Evolutionary conservation across 192 early-diverging fungal genomes (phyloP).

Genomic region (Linnemannia hyalina): DNA sequence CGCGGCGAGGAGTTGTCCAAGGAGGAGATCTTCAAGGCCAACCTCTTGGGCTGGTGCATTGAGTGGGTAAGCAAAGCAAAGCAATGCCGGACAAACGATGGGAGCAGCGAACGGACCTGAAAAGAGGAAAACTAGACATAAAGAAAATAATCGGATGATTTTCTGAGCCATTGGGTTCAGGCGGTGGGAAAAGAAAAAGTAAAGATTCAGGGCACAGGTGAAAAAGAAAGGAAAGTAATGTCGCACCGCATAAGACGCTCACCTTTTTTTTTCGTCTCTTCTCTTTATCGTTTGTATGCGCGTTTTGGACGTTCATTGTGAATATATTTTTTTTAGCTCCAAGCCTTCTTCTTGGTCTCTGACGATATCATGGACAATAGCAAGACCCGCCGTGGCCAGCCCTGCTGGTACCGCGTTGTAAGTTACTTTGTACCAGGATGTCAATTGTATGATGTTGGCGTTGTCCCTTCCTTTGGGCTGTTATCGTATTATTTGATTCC

Average conservation of each 20-base stretch:
- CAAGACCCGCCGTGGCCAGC: constrained; percentile 95
- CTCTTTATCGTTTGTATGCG: background rate
- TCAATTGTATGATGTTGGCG: background rate
- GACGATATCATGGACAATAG: constrained; percentile 99
- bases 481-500: background rate
- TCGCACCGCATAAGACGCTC: background rate
- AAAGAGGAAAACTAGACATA: too few species aligned
- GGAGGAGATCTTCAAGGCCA: constrained; percentile 88
- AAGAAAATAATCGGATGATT: constrained; percentile 1
- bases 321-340: constrained; percentile 78
- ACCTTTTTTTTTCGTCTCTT: background rate
- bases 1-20: constrained; percentile 73
- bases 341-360: constrained; percentile 98
- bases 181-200: background rate
- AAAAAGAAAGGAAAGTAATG: background rate
- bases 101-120: too few species aligned
- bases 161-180: background rate
- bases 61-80: constrained; percentile 78
- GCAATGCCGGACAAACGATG: too few species aligned
- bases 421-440: background rate
- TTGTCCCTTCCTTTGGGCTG: too few species aligned
- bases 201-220: background rate
- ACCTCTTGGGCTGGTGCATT: constrained; percentile 94
- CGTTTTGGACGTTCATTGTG: constrained; percentile 4
- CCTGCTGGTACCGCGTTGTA: constrained; percentile 93